Conservation (phyloP, 495 filamentous ascomycete species). For the Xylaria longipes region DNA sequence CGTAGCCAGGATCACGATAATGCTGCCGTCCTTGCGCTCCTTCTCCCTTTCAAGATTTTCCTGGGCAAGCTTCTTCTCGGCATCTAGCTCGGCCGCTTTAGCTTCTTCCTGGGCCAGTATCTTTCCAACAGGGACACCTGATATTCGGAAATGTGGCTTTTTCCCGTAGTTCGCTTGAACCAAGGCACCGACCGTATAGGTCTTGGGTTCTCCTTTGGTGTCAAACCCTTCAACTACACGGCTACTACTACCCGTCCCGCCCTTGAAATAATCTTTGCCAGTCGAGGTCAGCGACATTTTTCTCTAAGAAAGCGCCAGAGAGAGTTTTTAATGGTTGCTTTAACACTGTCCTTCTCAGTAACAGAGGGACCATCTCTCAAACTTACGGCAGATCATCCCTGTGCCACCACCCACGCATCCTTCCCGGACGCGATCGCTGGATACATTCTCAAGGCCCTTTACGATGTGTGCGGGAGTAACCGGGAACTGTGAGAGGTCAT, state of each 20-base stretch:
- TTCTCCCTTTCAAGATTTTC: slow-evolving; percentile 39
- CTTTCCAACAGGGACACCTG: slow-evolving; percentile 57
- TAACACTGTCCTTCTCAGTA: background rate
- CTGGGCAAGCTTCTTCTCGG: slow-evolving; percentile 34
- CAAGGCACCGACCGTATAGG: slow-evolving; percentile 58
- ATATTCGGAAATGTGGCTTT: slow-evolving; percentile 50
- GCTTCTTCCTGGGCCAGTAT: slow-evolving; percentile 45
- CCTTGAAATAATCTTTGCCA: slow-evolving; percentile 54
- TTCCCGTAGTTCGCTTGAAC: slow-evolving; percentile 61
- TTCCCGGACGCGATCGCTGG: slow-evolving; percentile 49
- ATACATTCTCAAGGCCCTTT: slow-evolving; percentile 50
- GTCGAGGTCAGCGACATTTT: slow-evolving; percentile 8
- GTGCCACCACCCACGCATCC: slow-evolving; percentile 60
- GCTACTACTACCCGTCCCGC: slow-evolving; percentile 58
- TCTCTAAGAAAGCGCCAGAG: background rate
- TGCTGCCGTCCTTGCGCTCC: slow-evolving; percentile 58
- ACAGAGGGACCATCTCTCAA: background rate
- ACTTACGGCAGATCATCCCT: slow-evolving; percentile 55
- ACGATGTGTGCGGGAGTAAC: slow-evolving; percentile 52
- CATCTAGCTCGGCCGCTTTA: slow-evolving; percentile 32
- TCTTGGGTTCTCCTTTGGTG: slow-evolving; percentile 36
- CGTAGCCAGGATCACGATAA: slow-evolving; percentile 60
- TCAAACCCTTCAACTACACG: slow-evolving; percentile 49
- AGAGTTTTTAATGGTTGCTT: background rate
- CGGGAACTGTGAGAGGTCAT: slow-evolving; percentile 50